Evolutionary conservation across 2,329 filamentous ascomycete species (phyloP), one percentile per base, ranked within the genome.

Genomic region (Beauveria caledonica): DNA sequence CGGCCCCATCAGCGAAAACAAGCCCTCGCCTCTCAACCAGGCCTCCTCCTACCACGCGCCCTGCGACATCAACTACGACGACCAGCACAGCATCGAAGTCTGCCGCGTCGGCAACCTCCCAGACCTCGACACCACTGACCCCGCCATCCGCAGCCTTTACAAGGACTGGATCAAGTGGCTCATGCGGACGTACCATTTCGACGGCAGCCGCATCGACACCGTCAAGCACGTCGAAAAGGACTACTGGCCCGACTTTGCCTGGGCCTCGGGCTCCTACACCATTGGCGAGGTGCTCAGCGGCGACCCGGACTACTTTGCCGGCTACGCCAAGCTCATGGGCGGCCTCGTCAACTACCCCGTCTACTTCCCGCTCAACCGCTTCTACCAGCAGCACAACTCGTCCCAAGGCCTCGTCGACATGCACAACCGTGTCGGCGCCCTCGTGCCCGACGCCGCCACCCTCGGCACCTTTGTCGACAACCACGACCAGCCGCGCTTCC

Each of bases 281-380:
- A 75, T 86, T 15, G 85, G 85, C 10, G 85, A 88, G 67, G 83
- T 86, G 3, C 80, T 77, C 55, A 75, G 83, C 36, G 82, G 82
- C 29, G 73, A 80, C 63, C 76, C 80, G 1, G 62, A 69, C 9
- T 83, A 82, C 64, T 72, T 82, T 0, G 73, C 77, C 21, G 77
- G 77, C 10, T 87, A 84, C 66, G 77, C 83, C 48, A 71, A 75
- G 52, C 70, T 77, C 59, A 78, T 86, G 74, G 76, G 76, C n/a
- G 84, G 83, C 15, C 70, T 87, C 33, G 71, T 87, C 62, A 85
- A 88, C 72, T 88, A 86, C 64, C 77, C 82, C 42, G 70, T 73
- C 54, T 81, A 77, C 68, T 80, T 72, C 66, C 73, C 70, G 29
- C 67, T 80, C 62, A 75, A 72, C 62, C 60, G 62, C 1, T 77